Conservation (phyloP, 164 flowering plant species). For the Liquidambar formosana region DNA sequence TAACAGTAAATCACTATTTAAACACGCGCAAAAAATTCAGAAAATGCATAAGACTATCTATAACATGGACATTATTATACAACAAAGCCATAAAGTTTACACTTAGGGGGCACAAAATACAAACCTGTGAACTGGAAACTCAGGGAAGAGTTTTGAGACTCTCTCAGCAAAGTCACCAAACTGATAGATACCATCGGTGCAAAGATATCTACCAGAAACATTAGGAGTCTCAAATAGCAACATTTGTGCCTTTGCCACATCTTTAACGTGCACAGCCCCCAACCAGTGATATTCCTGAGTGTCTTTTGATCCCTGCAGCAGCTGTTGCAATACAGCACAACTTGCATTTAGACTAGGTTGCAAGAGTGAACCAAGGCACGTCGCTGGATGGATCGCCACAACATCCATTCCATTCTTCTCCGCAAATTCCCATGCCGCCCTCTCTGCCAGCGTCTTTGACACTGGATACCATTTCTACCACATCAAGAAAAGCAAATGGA, state of each 20-base stretch:
- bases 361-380: conserved; percentile 73
- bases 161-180: conserved; percentile 64
- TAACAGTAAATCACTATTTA: background rate
- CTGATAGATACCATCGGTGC: conserved; percentile 86
- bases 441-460: conserved; percentile 85
- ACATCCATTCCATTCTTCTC: conserved; percentile 59
- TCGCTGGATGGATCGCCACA: conserved; percentile 72
- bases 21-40: background rate
- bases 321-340: conserved; percentile 64
- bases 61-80: background rate
- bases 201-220: conserved; percentile 81
- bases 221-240: conserved; percentile 57
- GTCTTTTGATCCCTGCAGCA: conserved; percentile 66
- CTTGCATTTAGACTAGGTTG: conserved; percentile 78
- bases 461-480: conserved; percentile 83
- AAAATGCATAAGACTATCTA: background rate
- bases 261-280: conserved; percentile 79
- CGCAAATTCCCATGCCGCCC: conserved; percentile 76
- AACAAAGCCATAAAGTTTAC: background rate
- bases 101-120: background rate
- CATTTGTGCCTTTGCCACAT: conserved; percentile 73
- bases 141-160: conserved; percentile 65
- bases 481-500: background rate
- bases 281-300: conserved; percentile 81
- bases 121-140: conserved; percentile 79